These are phyloP conservation scores for Sporothrix brasiliensis DNA, from an alignment of 2,329 filamentous ascomycete species.

Conservation along the genomic window DNA sequence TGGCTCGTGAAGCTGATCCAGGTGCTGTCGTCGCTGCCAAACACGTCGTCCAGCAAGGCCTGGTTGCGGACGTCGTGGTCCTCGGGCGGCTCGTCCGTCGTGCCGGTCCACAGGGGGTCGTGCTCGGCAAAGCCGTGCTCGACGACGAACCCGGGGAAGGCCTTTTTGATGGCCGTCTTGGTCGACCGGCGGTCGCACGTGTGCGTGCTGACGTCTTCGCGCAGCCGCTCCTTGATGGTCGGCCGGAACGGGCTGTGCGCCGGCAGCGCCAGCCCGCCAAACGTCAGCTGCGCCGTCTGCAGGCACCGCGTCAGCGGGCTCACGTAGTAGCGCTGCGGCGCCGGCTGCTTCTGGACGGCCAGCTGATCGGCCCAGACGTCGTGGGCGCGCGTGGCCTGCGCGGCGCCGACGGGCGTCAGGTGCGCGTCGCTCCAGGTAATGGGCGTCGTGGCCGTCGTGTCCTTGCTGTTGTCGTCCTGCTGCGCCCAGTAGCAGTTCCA, in stretches of 20 bases:
- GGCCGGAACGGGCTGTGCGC: slow-evolving; percentile 57
- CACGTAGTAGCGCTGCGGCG: slow-evolving; percentile 66
- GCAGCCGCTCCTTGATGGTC: slow-evolving; percentile 64
- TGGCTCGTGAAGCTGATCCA: slow-evolving; percentile 65
- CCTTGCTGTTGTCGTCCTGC: slow-evolving; percentile 60
- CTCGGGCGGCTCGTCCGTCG: slow-evolving; percentile 48
- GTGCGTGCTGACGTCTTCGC: slow-evolving; percentile 68
- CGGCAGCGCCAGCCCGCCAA: slow-evolving; percentile 57
- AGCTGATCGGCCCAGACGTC: slow-evolving; percentile 62
- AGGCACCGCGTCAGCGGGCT: slow-evolving; percentile 66
- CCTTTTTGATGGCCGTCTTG: slow-evolving; percentile 54
- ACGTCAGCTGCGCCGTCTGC: slow-evolving; percentile 65
- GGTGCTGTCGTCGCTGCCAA: slow-evolving; percentile 54
- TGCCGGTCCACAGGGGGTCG: slow-evolving; percentile 51
- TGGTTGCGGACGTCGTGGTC: slow-evolving; percentile 57
- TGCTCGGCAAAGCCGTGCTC: slow-evolving; percentile 64
- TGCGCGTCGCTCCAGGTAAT: slow-evolving; percentile 64
- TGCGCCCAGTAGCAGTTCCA: slow-evolving; percentile 72
- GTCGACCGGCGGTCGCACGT: slow-evolving; percentile 67
- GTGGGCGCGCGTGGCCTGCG: slow-evolving; percentile 61
- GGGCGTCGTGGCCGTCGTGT: slow-evolving; percentile 46
- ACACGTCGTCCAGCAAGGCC: slow-evolving; percentile 59
- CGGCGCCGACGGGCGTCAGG: slow-evolving; percentile 60
- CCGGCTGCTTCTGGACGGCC: slow-evolving; percentile 56
- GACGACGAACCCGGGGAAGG: slow-evolving; percentile 58